Conservation (phyloP, 2,329 filamentous ascomycete genomes). For the Calonectria honghensis region DNA sequence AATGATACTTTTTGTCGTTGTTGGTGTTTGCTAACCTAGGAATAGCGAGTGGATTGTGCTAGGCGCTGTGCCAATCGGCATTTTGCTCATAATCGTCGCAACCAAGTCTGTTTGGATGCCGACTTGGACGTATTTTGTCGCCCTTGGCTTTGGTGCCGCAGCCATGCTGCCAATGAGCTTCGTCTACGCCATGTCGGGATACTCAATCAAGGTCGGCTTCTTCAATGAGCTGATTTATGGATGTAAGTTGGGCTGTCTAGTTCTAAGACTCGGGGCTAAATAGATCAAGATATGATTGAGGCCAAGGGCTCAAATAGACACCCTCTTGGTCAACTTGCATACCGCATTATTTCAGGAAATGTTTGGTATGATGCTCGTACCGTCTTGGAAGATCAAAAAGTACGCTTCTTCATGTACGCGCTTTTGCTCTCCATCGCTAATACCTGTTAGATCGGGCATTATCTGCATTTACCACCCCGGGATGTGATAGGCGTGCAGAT, state of each 20-base stretch:
- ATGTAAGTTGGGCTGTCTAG: not conserved
- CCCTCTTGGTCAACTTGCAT: slow-evolving; percentile 74
- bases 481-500: slow-evolving; percentile 77
- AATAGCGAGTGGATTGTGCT: slow-evolving; percentile 16
- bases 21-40: not conserved
- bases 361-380: slow-evolving; percentile 76
- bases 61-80: slow-evolving; percentile 58
- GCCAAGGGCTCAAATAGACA: slow-evolving; percentile 70
- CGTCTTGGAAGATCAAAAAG: slow-evolving; percentile 77
- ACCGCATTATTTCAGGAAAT: slow-evolving; percentile 76
- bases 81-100: slow-evolving; percentile 69
- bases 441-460: slow-evolving; percentile 70
- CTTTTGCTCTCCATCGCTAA: not conserved
- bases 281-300: slow-evolving; percentile 70
- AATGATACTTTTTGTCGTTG: accelerated
- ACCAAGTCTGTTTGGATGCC: slow-evolving; percentile 74
- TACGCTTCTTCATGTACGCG: not conserved
- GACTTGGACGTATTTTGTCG: slow-evolving; percentile 76
- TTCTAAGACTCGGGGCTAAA: slow-evolving; percentile 58
- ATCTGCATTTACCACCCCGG: slow-evolving; percentile 77
- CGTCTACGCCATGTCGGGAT: slow-evolving; percentile 77
- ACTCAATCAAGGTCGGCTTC: slow-evolving; percentile 26
- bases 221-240: slow-evolving; percentile 29
- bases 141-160: slow-evolving; percentile 71
- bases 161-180: slow-evolving; percentile 75